Conservation (phyloP, 1,284 basidiomycete genomes). For the Amylostereum chailletii region DNA sequence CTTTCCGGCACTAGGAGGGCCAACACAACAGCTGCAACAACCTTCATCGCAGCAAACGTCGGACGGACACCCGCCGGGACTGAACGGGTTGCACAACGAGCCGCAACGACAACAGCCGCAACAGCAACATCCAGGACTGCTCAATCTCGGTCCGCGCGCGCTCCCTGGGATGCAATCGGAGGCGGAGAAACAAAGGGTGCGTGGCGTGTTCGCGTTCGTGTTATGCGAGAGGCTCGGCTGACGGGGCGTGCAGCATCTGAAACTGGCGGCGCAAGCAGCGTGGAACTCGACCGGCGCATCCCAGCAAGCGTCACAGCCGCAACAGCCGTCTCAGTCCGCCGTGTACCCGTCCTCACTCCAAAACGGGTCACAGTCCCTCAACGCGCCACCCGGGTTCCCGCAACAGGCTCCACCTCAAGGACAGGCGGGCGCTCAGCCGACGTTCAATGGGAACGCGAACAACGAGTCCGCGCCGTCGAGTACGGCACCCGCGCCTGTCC, state of each 20-base stretch:
- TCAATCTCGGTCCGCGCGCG: constrained; percentile 51
- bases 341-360: constrained; percentile 5
- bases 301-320: constrained; percentile 13
- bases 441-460: too few species aligned
- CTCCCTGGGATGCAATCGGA: constrained; percentile 58
- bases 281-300: constrained; percentile 33
- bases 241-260: constrained; percentile 41
- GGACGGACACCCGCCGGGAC: constrained; percentile 54
- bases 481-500: constrained; percentile 14
- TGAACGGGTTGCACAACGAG: constrained; percentile 56
- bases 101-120: constrained; percentile 41
- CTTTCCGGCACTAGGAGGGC: constrained; percentile 74
- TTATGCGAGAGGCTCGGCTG: not conserved
- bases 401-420: constrained; percentile 14
- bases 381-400: constrained; percentile 20
- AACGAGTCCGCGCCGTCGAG: too few species aligned
- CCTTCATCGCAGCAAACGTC: constrained; percentile 19
- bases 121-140: constrained; percentile 51
- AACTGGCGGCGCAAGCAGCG: constrained; percentile 37
- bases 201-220: constrained; percentile 18
- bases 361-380: constrained; percentile 14
- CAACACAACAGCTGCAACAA: constrained; percentile 27
- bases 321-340: constrained; percentile 8
- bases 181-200: constrained; percentile 61
- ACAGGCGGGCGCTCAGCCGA: too few species aligned